Percentiles rank a stretch among this genome's conserved stretches.
Evolutionary conservation across 2,329 filamentous ascomycete genomes (phyloP).

Genomic region (Gnomoniopsis smithogilvyi): DNA sequence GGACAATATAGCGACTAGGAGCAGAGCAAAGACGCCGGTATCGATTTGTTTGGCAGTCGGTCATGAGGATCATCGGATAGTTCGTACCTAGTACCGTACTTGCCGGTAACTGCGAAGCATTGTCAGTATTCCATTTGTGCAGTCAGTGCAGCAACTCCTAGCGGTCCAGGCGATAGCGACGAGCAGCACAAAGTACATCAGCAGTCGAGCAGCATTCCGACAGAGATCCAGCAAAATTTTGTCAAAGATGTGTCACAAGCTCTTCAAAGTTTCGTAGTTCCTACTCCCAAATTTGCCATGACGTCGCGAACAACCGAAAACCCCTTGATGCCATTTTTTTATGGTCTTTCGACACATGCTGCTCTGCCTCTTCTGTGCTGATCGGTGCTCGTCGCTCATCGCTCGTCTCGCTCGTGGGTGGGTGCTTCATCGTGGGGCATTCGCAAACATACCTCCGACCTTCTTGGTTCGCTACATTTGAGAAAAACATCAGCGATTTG

Average conservation of each 20-base stretch:
- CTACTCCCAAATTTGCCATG: background rate
- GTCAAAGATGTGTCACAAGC: background rate
- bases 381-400: conserved; percentile 12
- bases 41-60: background rate
- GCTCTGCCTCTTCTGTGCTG: background rate
- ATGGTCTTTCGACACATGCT: background rate
- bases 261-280: background rate
- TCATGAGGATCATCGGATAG: conserved; percentile 23
- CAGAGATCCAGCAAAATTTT: background rate
- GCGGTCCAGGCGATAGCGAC: background rate
- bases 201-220: background rate
- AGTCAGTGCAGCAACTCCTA: background rate
- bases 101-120: conserved; percentile 84
- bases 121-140: conserved; percentile 8
- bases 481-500: background rate
- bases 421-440: background rate
- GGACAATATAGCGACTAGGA: background rate
- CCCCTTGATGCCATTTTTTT: too few relatives aligned
- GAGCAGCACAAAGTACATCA: background rate
- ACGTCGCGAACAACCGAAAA: background rate
- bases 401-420: conserved; percentile 7
- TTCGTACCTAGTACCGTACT: conserved; percentile 93
- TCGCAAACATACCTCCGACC: conserved; percentile 38
- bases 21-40: background rate
- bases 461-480: conserved; percentile 76